phyloP scores from a whole-genome alignment of 768 basidiomycete species.

The Leccinum incarnatum region DNA sequence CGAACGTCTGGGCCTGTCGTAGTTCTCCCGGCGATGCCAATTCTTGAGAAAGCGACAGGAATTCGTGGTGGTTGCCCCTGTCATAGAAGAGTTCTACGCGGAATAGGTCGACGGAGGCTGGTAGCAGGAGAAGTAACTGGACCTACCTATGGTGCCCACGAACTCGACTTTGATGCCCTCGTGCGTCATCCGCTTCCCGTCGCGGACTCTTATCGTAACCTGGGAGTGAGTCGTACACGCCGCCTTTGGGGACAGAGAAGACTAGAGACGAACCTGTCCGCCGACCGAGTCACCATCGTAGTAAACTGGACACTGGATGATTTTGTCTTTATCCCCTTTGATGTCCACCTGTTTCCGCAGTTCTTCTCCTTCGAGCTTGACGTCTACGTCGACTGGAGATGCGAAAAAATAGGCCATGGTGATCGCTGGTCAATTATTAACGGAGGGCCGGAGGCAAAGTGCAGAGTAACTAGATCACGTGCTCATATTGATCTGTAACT shows the following conservation, averaged over 20 bases:
- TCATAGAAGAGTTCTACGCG: slow-evolving; percentile 83
- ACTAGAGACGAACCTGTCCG: slow-evolving; percentile 63
- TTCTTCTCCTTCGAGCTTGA: slow-evolving; percentile 86
- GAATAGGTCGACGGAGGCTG: neutral
- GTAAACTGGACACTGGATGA: slow-evolving; percentile 84
- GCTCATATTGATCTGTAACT: neutral
- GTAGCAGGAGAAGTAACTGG: neutral
- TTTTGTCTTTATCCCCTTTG: slow-evolving; percentile 86
- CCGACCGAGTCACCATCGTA: slow-evolving; percentile 92
- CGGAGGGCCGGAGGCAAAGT: neutral
- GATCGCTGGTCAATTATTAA: neutral
- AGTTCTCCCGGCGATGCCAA: slow-evolving; percentile 95
- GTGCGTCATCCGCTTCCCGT: slow-evolving; percentile 92
- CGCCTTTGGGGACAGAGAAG: neutral
- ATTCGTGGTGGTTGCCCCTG: slow-evolving; percentile 97
- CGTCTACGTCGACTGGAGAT: slow-evolving; percentile 86
- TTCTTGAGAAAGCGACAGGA: slow-evolving; percentile 93
- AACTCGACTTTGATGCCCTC: slow-evolving; percentile 99
- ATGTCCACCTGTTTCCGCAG: slow-evolving; percentile 84
- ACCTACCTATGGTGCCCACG: slow-evolving; percentile 88
- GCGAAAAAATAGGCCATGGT: slow-evolving; percentile 83
- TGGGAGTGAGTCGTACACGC: slow-evolving; percentile 29
- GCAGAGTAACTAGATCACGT: slow-evolving; percentile 10
- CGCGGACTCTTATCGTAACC: slow-evolving; percentile 85
- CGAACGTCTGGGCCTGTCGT: slow-evolving; percentile 93